These are phyloP conservation scores for Pichia heedii DNA, from an alignment of 805 yeast genomes.

Conservation along the genomic window DNA sequence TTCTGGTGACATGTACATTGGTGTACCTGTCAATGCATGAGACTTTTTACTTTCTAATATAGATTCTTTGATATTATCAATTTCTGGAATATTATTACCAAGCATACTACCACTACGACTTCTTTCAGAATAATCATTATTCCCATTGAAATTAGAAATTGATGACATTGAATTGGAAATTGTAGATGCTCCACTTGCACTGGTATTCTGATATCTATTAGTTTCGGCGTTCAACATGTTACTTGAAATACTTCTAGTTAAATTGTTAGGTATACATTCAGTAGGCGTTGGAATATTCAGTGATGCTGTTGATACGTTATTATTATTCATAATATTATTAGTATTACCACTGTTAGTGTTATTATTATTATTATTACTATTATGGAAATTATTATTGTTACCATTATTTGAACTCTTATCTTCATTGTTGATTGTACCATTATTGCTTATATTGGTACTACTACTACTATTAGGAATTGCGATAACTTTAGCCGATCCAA, in stretches of 20 bases:
- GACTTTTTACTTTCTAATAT: conserved; percentile 14
- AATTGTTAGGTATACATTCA: background rate
- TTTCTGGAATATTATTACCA: background rate
- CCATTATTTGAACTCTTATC: conserved; percentile 25
- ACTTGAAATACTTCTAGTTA: background rate
- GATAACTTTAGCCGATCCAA: conserved; percentile 92
- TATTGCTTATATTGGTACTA: conserved; percentile 1
- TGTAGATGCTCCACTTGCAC: background rate
- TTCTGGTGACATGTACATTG: conserved; percentile 99
- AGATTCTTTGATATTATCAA: background rate
- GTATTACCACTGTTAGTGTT: no score
- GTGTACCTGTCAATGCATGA: conserved; percentile 72
- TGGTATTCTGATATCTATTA: background rate
- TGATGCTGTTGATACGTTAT: background rate
- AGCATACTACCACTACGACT: background rate
- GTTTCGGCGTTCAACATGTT: background rate
- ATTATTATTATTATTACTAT: no score
- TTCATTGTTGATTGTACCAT: background rate
- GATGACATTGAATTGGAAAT: conserved; percentile 3
- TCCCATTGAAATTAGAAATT: background rate
- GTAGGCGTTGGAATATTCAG: background rate
- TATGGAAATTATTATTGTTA: background rate
- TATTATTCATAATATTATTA: background rate
- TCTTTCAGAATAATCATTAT: background rate
- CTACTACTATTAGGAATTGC: conserved; percentile 33